These are phyloP conservation scores for Chalaropsis ovoidea DNA, from an alignment of 2,329 filamentous ascomycete genomes.

Conservation along the genomic window DNA sequence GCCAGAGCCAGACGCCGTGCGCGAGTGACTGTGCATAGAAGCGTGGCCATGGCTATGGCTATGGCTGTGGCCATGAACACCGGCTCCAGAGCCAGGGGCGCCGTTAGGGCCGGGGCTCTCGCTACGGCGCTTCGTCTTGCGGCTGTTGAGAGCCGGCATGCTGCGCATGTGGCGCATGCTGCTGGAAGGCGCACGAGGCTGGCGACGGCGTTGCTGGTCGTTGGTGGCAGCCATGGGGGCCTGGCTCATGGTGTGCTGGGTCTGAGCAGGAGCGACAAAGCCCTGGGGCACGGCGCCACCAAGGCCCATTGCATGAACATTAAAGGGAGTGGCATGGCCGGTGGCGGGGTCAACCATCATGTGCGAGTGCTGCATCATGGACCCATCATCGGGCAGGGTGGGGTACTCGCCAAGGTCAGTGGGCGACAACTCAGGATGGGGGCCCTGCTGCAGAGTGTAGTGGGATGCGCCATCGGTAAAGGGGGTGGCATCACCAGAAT, in stretches of 20 bases:
- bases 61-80: not conserved
- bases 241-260: not conserved
- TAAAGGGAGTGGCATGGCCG: not conserved
- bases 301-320: not conserved
- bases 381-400: not conserved
- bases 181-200: slow-evolving; percentile 15
- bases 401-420: not conserved
- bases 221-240: not conserved
- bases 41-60: not conserved
- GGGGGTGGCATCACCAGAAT: not conserved
- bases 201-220: not conserved
- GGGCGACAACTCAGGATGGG: not conserved
- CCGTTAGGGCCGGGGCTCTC: not conserved
- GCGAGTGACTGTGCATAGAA: not conserved
- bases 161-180: slow-evolving; percentile 16
- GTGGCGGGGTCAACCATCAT: not conserved
- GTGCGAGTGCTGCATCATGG: not conserved
- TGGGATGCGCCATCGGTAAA: not conserved
- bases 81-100: not conserved
- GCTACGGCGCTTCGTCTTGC: not conserved
- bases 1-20: slow-evolving; percentile 2
- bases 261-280: not conserved
- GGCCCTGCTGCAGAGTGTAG: not conserved
- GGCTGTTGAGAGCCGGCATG: not conserved
- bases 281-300: not conserved